Percentiles rank a stretch among this genome's conserved stretches.
Evolutionary conservation across 169 alveolate genomes (phyloP).

Genomic region (Eimeria nieschulzi): DNA sequence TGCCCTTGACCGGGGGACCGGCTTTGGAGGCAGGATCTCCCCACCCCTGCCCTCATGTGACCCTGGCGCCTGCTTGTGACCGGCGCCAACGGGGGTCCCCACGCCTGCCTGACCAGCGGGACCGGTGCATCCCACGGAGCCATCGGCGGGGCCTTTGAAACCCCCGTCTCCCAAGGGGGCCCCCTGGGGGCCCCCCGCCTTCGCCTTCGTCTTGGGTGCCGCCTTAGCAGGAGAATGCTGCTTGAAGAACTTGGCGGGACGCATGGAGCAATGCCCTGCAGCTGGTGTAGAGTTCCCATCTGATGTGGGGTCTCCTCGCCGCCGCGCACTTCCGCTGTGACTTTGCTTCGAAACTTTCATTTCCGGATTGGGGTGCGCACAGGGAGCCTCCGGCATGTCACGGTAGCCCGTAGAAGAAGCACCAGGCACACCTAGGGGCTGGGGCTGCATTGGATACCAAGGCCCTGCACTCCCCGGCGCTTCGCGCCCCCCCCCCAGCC

Average conservation of each 20-base stretch:
- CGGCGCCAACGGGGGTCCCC: neutral
- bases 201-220: slow-evolving; percentile 8
- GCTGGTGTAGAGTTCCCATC: slow-evolving; percentile 9
- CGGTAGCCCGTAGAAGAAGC: no score
- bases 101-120: slow-evolving; percentile 9
- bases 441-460: slow-evolving; percentile 50
- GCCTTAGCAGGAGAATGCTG: slow-evolving; percentile 56
- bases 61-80: neutral
- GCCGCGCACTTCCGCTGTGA: slow-evolving; percentile 5
- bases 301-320: slow-evolving; percentile 9
- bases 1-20: slow-evolving; percentile 23
- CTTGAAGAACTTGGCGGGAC: slow-evolving; percentile 48
- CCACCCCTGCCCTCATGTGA: slow-evolving; percentile 15
- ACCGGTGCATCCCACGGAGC: neutral
- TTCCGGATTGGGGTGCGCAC: neutral
- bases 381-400: neutral
- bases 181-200: slow-evolving; percentile 10
- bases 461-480: slow-evolving; percentile 25
- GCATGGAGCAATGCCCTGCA: neutral
- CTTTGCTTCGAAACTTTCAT: neutral
- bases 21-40: neutral
- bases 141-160: neutral
- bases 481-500: slow-evolving; percentile 34
- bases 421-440: neutral
- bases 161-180: slow-evolving; percentile 10